phyloP scores from a whole-genome alignment of 2,329 filamentous ascomycete genomes.

The Ramularia collo-cygni region DNA sequence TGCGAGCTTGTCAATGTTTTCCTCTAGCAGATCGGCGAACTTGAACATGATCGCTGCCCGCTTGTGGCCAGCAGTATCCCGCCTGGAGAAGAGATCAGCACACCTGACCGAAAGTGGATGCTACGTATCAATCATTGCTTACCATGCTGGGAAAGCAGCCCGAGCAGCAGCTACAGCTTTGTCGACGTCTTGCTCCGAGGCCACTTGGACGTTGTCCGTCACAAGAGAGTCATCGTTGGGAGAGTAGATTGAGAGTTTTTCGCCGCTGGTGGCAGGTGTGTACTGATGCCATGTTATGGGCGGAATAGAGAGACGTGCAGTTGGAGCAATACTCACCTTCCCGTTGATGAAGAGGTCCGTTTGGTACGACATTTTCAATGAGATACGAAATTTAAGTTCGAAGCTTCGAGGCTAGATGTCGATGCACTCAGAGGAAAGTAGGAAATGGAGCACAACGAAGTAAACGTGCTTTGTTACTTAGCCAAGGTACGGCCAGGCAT shows the following conservation, averaged over 20 bases:
- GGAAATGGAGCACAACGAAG: too few species aligned
- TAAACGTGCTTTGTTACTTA: too few species aligned
- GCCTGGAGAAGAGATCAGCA: too few species aligned
- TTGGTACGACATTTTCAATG: constrained; percentile 15
- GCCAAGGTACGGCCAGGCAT: too few species aligned
- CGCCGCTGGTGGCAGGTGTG: constrained; percentile 24
- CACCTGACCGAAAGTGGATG: too few species aligned
- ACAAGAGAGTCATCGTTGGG: constrained; percentile 46
- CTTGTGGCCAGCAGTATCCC: constrained; percentile 25
- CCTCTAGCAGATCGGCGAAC: constrained; percentile 43
- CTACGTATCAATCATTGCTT: too few species aligned
- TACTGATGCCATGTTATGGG: constrained; percentile 9
- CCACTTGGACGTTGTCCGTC: constrained; percentile 42
- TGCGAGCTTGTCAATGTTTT: constrained; percentile 48
- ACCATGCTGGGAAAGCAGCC: constrained; percentile 62
- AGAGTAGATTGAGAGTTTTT: constrained; percentile 45
- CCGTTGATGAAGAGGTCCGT: constrained; percentile 34
- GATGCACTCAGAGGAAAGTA: too few species aligned
- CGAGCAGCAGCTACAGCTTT: constrained; percentile 55
- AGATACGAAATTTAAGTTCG: too few species aligned
- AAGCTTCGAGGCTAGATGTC: too few species aligned
- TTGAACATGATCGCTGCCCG: constrained; percentile 65
- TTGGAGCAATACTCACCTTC: constrained; percentile 5
- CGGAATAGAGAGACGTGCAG: not conserved
- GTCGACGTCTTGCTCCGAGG: constrained; percentile 48